Evolutionary conservation across 768 basidiomycete genomes (phyloP).

Genomic region (Gymnopilus junonius): DNA sequence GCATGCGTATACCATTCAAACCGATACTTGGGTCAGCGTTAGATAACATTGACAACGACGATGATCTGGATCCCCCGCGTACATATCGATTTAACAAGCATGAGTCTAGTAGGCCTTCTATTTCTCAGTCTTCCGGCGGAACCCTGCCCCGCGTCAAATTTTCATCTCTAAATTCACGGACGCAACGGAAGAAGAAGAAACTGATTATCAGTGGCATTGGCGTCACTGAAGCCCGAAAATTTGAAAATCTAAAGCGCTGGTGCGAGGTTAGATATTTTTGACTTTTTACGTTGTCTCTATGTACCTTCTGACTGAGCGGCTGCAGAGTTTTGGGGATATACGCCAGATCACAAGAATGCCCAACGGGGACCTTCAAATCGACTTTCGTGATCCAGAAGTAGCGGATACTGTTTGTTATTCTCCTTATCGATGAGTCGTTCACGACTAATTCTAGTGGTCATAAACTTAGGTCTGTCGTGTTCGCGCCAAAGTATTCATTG

Average conservation of each 20-base stretch:
- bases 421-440: not conserved
- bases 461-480: slow-evolving; percentile 70
- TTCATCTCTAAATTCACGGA: slow-evolving; percentile 43
- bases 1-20: slow-evolving; percentile 34
- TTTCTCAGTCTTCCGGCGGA: slow-evolving; percentile 19
- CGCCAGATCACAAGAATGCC: slow-evolving; percentile 74
- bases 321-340: slow-evolving; percentile 75
- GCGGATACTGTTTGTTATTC: slow-evolving; percentile 70
- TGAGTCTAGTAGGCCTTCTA: slow-evolving; percentile 16
- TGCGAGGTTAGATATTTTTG: slow-evolving; percentile 59
- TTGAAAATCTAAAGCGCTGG: slow-evolving; percentile 74
- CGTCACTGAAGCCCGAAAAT: slow-evolving; percentile 59
- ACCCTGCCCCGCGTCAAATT: slow-evolving; percentile 34
- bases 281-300: not conserved
- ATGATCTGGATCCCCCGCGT: slow-evolving; percentile 26
- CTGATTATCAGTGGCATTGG: slow-evolving; percentile 74
- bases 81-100: slow-evolving; percentile 23
- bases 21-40: slow-evolving; percentile 31
- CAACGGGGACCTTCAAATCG: slow-evolving; percentile 79
- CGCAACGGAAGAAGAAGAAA: slow-evolving; percentile 60
- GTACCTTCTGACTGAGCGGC: not conserved
- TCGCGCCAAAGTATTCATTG: slow-evolving; percentile 74
- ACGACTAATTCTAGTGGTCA: slow-evolving; percentile 1
- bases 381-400: slow-evolving; percentile 75
- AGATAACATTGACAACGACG: slow-evolving; percentile 33